Evolutionary conservation across 2,329 filamentous ascomycete species (phyloP).

Genomic region (Diaporthe longicolla): DNA sequence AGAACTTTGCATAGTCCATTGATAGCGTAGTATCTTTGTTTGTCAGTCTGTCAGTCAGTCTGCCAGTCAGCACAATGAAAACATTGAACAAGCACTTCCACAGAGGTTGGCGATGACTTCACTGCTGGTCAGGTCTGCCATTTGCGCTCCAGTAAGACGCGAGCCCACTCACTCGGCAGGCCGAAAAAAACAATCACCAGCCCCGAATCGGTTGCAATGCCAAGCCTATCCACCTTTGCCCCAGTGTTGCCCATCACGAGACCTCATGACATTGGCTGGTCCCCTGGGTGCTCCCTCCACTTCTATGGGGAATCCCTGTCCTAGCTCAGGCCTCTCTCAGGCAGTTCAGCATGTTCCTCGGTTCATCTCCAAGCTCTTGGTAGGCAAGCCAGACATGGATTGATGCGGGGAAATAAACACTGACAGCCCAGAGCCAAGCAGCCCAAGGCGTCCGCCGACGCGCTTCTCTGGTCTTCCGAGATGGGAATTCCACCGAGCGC

Average conservation of each 20-base stretch:
- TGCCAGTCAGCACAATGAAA: neutral
- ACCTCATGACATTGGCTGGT: neutral
- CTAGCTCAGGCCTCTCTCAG: neutral
- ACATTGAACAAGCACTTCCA: too few relatives aligned
- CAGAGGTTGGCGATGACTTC: slow-evolving; percentile 6
- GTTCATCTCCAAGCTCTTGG: neutral
- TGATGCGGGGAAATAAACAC: slow-evolving; percentile 7
- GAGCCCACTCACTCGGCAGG: neutral
- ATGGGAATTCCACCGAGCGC: slow-evolving; percentile 20
- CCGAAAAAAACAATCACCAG: neutral
- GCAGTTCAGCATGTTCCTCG: neutral
- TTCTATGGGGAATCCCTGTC: slow-evolving; percentile 36
- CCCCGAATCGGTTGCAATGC: slow-evolving; percentile 30
- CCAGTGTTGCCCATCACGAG: slow-evolving; percentile 20
- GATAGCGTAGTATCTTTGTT: neutral
- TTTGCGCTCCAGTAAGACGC: slow-evolving; percentile 30
- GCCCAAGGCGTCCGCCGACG: neutral
- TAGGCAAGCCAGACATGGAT: neutral
- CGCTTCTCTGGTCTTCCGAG: slow-evolving; percentile 8
- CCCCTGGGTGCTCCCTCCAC: neutral
- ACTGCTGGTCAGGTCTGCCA: neutral
- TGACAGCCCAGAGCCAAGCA: neutral
- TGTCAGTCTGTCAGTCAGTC: neutral
- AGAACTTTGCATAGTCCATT: neutral
- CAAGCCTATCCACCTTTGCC: slow-evolving; percentile 4